Conservation (phyloP, 257 asterid genomes). For the Solanum boliviense region DNA sequence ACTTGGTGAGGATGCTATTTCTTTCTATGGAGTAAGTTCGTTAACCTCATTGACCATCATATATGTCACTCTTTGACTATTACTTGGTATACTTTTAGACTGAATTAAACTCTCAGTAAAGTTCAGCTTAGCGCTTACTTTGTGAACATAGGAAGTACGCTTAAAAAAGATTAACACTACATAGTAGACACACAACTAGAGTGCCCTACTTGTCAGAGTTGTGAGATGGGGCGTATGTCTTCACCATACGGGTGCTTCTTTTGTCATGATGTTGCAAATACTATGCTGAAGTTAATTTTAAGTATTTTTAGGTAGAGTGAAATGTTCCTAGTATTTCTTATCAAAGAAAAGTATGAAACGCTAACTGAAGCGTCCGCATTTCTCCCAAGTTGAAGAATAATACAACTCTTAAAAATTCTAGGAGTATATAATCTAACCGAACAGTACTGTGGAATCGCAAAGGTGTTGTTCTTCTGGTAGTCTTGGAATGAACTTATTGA, state of each 20-base stretch:
- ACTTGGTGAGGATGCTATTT: constrained; percentile 59
- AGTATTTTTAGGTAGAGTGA: not conserved
- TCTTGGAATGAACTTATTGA: not conserved
- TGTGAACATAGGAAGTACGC: not conserved
- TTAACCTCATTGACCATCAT: constrained; percentile 10
- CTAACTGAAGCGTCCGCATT: not conserved
- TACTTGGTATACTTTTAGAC: not conserved
- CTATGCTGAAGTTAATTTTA: not conserved
- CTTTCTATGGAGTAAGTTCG: constrained; percentile 92
- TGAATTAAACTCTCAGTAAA: not conserved
- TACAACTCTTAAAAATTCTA: not conserved
- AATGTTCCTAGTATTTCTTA: not conserved
- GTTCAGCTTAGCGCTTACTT: not conserved
- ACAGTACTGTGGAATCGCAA: not conserved
- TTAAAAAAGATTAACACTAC: not conserved
- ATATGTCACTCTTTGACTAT: not conserved
- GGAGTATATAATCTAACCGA: not conserved
- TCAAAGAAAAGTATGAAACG: not conserved
- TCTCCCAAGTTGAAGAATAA: not conserved
- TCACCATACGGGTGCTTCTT: not conserved
- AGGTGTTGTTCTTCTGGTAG: not conserved
- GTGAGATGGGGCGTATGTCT: not conserved
- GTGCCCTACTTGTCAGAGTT: not conserved
- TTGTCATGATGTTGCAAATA: not conserved
- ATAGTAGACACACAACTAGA: not conserved